Evolutionary conservation across 23 red algal genomes (phyloP).

Genomic region (Gracilariopsis chorda): DNA sequence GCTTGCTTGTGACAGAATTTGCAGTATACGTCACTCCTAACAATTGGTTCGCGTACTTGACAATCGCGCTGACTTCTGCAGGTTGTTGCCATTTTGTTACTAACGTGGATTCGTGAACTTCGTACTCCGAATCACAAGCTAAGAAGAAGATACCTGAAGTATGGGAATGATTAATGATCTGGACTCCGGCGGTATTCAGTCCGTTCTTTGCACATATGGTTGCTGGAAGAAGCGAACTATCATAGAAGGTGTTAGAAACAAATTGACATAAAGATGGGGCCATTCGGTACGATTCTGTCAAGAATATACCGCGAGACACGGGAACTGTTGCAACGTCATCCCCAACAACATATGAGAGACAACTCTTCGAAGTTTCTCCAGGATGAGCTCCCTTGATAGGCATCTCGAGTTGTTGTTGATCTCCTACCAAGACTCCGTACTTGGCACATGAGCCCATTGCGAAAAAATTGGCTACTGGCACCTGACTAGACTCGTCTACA

Average conservation of each 20-base stretch:
- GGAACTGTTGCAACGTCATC: constrained; percentile 44
- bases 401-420: constrained; percentile 87
- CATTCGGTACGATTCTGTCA: constrained; percentile 62
- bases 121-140: constrained; percentile 10
- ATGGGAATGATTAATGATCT: neutral
- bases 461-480: constrained; percentile 80
- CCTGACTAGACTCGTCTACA: constrained; percentile 90
- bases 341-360: constrained; percentile 69
- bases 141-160: constrained; percentile 10
- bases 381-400: constrained; percentile 74
- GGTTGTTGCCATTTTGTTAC: constrained; percentile 15
- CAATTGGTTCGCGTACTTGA: constrained; percentile 9
- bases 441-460: constrained; percentile 56
- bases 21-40: constrained; percentile 3
- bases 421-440: constrained; percentile 85
- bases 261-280: constrained; percentile 60
- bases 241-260: constrained; percentile 70
- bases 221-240: constrained; percentile 28
- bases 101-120: neutral
- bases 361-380: constrained; percentile 25
- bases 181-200: neutral
- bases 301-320: constrained; percentile 61
- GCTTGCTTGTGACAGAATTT: neutral
- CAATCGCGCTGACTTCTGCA: constrained; percentile 22
- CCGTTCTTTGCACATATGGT: constrained; percentile 16